Conservation (phyloP, 1,284 basidiomycete genomes). For the Fomitopsis schrenkii region DNA sequence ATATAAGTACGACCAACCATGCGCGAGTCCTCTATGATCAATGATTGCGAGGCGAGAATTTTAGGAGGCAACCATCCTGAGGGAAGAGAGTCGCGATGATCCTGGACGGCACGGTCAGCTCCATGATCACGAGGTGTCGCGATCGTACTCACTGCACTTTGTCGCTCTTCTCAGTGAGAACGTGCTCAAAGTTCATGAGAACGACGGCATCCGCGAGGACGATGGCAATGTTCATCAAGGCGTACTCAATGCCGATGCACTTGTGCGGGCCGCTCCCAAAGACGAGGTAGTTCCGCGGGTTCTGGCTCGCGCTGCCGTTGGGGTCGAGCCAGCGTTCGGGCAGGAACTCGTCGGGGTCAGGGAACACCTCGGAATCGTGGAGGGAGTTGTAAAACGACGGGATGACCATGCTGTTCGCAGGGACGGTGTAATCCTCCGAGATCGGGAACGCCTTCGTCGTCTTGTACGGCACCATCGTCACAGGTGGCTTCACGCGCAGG, state of each 20-base stretch:
- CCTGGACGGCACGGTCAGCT: constrained; percentile 31
- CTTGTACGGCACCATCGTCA: constrained; percentile 96
- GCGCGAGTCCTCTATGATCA: constrained; percentile 10
- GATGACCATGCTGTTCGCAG: constrained; percentile 91
- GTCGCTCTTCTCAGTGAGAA: constrained; percentile 74
- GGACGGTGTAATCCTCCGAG: constrained; percentile 86
- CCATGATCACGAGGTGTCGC: constrained; percentile 2
- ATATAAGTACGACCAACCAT: background rate
- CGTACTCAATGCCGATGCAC: constrained; percentile 94
- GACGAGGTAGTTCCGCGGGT: constrained; percentile 94
- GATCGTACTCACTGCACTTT: constrained; percentile 70
- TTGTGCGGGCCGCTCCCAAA: constrained; percentile 93
- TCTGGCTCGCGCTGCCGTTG: constrained; percentile 74
- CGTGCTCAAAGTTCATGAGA: constrained; percentile 88
- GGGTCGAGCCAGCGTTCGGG: constrained; percentile 95
- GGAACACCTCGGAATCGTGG: constrained; percentile 88
- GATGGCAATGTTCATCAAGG: constrained; percentile 87
- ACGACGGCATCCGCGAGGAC: constrained; percentile 83
- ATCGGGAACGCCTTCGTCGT: constrained; percentile 91
- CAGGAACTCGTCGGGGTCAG: constrained; percentile 78
- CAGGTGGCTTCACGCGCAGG: constrained; percentile 86
- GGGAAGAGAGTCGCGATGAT: constrained; percentile 96
- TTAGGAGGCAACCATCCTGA: constrained; percentile 85
- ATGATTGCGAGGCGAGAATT: constrained; percentile 56
- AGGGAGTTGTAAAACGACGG: constrained; percentile 95